A percentile compares a stretch with the other conserved stretches of the same genome.
Conservation (phyloP, 352 stramenopile species). For the Phytopythium sindhum region DNA sequence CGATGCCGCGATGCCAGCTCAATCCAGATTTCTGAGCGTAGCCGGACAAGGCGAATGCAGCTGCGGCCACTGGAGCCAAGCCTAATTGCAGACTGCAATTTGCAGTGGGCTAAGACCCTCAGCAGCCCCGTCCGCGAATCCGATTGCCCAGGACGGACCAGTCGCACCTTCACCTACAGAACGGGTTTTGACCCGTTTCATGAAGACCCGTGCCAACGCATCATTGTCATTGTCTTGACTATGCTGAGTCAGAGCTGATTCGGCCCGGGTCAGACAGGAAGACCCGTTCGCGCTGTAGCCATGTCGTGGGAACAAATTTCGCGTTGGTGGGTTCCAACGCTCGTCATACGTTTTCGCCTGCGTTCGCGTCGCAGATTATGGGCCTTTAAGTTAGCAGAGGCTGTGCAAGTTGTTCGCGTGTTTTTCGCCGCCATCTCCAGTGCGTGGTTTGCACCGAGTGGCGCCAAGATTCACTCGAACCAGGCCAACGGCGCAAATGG, state of each 20-base stretch:
- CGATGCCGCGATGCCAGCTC: no score
- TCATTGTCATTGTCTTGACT: no score
- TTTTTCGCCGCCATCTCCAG: background rate
- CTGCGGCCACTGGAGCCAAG: background rate
- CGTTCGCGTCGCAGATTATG: slow-evolving; percentile 5
- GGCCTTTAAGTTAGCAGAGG: background rate
- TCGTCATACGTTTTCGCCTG: slow-evolving; percentile 1
- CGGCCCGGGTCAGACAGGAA: background rate
- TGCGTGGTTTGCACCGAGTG: background rate
- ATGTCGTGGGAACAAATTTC: background rate
- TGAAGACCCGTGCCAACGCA: no score
- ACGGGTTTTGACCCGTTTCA: no score
- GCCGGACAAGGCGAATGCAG: background rate
- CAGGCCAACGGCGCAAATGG: background rate
- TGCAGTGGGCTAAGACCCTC: no score
- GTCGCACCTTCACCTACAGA: no score
- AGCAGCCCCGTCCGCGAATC: no score
- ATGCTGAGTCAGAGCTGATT: no score
- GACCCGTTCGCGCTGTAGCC: no score
- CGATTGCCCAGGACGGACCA: no score
- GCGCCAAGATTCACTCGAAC: background rate
- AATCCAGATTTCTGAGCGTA: no score
- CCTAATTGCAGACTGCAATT: background rate
- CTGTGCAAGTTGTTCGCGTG: background rate
- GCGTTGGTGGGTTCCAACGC: slow-evolving; percentile 2